Conservation (phyloP, 768 basidiomycete species). For the Amanita fuliginea region DNA sequence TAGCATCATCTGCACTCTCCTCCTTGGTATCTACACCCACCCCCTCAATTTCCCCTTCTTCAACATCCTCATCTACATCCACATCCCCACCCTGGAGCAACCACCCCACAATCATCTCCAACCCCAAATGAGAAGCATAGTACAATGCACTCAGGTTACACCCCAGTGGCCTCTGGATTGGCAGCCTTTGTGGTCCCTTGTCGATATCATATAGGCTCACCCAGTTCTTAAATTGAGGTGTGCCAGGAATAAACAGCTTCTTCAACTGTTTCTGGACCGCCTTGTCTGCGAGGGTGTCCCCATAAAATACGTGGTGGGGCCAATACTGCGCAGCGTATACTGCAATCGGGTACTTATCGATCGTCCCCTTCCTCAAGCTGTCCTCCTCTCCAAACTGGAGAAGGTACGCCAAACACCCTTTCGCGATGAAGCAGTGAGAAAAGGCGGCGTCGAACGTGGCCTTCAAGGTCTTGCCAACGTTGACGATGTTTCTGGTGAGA, state of each 20-base stretch:
- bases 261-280: not conserved
- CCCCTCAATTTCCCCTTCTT: too few species aligned
- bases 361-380: not conserved
- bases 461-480: not conserved
- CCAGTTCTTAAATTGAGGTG: not conserved
- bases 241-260: not conserved
- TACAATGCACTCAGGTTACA: not conserved
- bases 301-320: not conserved
- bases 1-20: too few species aligned
- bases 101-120: not conserved
- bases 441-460: not conserved
- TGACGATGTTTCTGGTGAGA: not conserved
- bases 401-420: conserved; percentile 1
- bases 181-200: not conserved
- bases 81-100: not conserved
- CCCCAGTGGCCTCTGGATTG: not conserved
- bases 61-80: too few species aligned
- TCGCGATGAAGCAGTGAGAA: not conserved
- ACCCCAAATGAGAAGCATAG: conserved; percentile 1
- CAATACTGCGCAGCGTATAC: not conserved
- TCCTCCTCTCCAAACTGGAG: not conserved
- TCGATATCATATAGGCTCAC: not conserved
- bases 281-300: not conserved
- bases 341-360: not conserved
- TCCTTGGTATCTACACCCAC: too few species aligned